A percentile compares a stretch with the other conserved stretches of the same genome.
Conservation (phyloP, 257 asterid species). For the Scutellaria galericulata region DNA sequence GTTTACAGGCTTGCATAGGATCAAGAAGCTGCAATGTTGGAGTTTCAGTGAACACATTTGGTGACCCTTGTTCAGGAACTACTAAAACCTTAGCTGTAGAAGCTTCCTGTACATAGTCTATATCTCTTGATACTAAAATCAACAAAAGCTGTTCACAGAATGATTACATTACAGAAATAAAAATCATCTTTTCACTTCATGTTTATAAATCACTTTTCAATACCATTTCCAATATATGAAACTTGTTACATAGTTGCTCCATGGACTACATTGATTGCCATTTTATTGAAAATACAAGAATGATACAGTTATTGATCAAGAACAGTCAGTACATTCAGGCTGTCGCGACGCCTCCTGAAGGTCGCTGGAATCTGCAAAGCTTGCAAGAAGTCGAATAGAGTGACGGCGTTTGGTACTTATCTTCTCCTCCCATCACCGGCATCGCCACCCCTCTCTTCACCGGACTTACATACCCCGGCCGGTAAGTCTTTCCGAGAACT, state of each 20-base stretch:
- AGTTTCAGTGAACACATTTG: conserved; percentile 64
- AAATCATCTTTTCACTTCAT: not conserved
- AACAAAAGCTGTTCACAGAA: conserved; percentile 28
- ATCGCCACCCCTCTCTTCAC: conserved; percentile 71
- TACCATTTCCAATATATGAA: not conserved
- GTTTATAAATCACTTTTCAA: not conserved
- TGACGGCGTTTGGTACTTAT: conserved; percentile 62
- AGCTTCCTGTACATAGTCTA: conserved; percentile 64
- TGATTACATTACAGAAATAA: conserved; percentile 24
- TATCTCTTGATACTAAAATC: not conserved
- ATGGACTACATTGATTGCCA: conserved; percentile 5
- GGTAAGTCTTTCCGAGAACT: conserved; percentile 64
- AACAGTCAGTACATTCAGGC: conserved; percentile 25
- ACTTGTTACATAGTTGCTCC: not conserved
- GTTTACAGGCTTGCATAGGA: conserved; percentile 78
- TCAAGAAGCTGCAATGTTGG: conserved; percentile 68
- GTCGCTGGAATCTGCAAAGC: conserved; percentile 56
- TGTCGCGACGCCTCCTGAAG: conserved; percentile 41
- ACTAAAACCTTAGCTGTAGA: conserved; percentile 79
- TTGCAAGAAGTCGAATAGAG: conserved; percentile 59
- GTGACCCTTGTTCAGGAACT: conserved; percentile 76
- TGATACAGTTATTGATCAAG: not conserved
- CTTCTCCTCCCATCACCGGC: conserved; percentile 82
- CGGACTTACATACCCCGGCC: conserved; percentile 62
- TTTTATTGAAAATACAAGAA: conserved; percentile 6